Base-by-base conservation (phyloP, 179 eudicot genomes). In the Nepenthes alata region DNA sequence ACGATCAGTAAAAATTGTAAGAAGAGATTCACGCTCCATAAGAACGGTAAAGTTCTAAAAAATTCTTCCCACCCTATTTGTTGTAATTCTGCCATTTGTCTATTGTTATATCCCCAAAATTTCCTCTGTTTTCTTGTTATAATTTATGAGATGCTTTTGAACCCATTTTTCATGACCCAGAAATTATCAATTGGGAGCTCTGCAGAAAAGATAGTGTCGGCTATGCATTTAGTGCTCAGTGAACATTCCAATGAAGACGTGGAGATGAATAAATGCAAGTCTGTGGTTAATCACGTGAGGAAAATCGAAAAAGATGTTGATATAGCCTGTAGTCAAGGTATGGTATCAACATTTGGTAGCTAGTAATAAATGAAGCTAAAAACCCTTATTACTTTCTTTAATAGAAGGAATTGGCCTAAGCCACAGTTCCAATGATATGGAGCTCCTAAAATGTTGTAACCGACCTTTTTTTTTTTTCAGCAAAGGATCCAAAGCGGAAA, bases 281-380 rank as follows among this genome's bases (percentile, higher is more conserved):
- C 96, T 67, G 85, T 85, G 16, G 72, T 81, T 55, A 85, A 80
- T 45, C 82, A 76, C 57, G 84, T 89, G 54, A 81, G 83, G 74
- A 93, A 86, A 79, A 81, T 86, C 88, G 98, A 89, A 72, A 76
- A 80, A 72, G 89, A 86, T 63, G 83, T 83, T 60, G 85, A 89
- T 57, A 50, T 76, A 64, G 93, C 93, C 15, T 84, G 95, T 72
- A 67, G 75, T 39, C 84, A 76, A 74, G 96, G 98, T 91, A 80
- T 58, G 62, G 59, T 58, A 62, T 3, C 53, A 41, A 4, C 45
- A 49, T 11, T 10, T 49, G 14, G 53, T 10, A 49, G 53, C 53
- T 11, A 49, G 12, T 6, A 3, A 11, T 49, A 5, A n/a, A 49
- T 10, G 9, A 49, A 49, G 53, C 53, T 49, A n/a, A n/a, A 10